These are phyloP conservation scores for Asterophora lycoperdoides DNA, from an alignment of 768 basidiomycete species.

Conservation along the genomic window DNA sequence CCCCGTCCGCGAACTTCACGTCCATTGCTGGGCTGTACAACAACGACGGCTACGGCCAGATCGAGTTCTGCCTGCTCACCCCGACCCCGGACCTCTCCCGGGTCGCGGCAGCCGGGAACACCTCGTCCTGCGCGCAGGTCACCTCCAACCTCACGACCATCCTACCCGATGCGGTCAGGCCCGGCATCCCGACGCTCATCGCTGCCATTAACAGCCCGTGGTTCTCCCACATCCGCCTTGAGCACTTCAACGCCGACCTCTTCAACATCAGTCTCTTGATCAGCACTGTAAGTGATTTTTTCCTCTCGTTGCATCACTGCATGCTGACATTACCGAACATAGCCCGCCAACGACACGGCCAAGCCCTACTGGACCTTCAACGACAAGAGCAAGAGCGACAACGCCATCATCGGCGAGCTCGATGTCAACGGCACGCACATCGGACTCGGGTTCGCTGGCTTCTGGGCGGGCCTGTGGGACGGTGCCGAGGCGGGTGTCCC, in stretches of 20 bases:
- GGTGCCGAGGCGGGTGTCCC: constrained; percentile 12
- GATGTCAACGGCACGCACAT: constrained; percentile 6
- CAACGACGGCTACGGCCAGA: background rate
- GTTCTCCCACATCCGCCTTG: constrained; percentile 14
- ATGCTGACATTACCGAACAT: background rate
- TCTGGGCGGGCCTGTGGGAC: constrained; percentile 17
- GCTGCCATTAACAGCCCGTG: constrained; percentile 14
- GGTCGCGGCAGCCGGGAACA: background rate
- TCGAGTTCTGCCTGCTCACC: background rate
- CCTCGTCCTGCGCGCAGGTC: constrained; percentile 5
- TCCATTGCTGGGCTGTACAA: background rate
- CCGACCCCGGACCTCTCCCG: background rate
- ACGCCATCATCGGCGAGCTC: constrained; percentile 15
- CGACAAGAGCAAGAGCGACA: constrained; percentile 5
- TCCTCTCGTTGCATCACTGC: background rate
- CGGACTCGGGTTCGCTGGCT: constrained; percentile 20
- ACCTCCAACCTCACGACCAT: constrained; percentile 4
- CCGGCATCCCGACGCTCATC: constrained; percentile 17
- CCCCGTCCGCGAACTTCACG: too few species aligned
- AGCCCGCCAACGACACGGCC: constrained; percentile 9
- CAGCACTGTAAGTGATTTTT: constrained; percentile 13
- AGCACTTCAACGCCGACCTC: constrained; percentile 18
- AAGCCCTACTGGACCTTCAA: constrained; percentile 19
- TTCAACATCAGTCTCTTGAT: constrained; percentile 17
- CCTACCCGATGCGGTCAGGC: constrained; percentile 18